Base-by-base conservation (phyloP, 2,329 filamentous ascomycete genomes). In the Cladobotryum mycophilum region DNA sequence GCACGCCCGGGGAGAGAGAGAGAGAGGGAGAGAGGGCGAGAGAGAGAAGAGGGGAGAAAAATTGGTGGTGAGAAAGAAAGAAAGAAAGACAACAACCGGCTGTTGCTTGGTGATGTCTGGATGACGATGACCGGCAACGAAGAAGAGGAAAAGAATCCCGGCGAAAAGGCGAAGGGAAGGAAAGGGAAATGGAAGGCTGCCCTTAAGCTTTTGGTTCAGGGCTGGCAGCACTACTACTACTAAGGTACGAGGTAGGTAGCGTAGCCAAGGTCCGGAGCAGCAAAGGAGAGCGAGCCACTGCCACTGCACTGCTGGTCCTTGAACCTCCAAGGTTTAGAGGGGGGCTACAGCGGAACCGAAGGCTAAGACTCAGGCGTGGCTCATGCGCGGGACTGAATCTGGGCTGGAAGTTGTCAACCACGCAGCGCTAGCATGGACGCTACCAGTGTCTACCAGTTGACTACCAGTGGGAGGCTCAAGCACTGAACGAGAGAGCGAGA, bases 41-140 rank as follows among this genome's bases (percentile, higher is more conserved):
- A 11, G 25, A 33, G n/a, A 47, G 42, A 18, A 47, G 22, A 40
- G 17, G n/a, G 22, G 12, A 18, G 12, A 18, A 20, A 6, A 40
- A 43, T 11, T n/a, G 20, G 34, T 20, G n/a, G 18, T 35, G 12
- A 14, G 15, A 15, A 40, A 15, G 41, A 34, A 34, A 33, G 35
- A 12, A 38, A 22, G 14, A 15, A n/a, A 17, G 38, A 17, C 45
- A 25, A 38, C 41, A 45, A 43, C 41, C 30, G 25, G 36, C 17
- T 42, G 37, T 18, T 40, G 33, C 9, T 25, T 34, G 30, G 38
- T 44, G 47, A 49, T 36, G 40, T 18, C 41, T 18, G 17, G 41
- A 42, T 42, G 47, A 45, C 47, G n/a, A 35, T 44, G 47, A 45
- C 36, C 36, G 47, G 42, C 33, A 35, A 44, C n/a, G 35, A 35